Percentiles rank a stretch among this genome's conserved stretches.
Evolutionary conservation across 192 early-diverging fungal genomes (phyloP).

Genomic region (Coemansia sp.): DNA sequence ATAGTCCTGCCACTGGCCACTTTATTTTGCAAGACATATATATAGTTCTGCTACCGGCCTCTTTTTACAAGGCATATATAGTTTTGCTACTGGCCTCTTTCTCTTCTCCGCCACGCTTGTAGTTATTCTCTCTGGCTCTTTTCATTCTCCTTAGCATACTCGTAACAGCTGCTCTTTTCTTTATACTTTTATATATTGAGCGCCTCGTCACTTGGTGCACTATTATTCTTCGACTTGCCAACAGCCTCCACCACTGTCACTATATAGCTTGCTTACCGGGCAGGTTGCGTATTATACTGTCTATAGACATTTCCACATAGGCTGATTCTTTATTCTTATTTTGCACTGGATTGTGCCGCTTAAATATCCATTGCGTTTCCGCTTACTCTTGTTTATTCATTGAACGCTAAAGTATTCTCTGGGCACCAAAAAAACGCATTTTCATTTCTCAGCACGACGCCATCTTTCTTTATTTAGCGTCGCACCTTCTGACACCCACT

Average conservation of each 20-base stretch:
- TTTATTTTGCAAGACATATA: not conserved
- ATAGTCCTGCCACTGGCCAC: not conserved
- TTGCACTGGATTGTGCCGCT: conserved; percentile 3
- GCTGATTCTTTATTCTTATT: not conserved
- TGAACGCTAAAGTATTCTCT: too few species aligned
- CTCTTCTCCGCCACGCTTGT: not conserved
- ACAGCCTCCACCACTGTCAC: conserved; percentile 1
- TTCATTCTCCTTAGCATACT: not conserved
- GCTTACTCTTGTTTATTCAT: not conserved
- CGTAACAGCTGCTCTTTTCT: conserved; percentile 2
- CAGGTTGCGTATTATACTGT: too few species aligned
- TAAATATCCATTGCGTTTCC: conserved; percentile 2
- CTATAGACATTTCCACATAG: too few species aligned
- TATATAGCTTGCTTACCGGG: conserved; percentile 2
- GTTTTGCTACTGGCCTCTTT: not conserved
- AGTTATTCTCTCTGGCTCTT: conserved; percentile 9
- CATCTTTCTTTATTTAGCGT: conserved; percentile 8
- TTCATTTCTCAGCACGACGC: conserved; percentile 8
- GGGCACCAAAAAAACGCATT: not conserved
- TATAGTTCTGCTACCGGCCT: conserved; percentile 3
- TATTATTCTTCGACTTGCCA: conserved; percentile 9
- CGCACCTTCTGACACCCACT: not conserved
- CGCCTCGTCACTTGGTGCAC: conserved; percentile 7
- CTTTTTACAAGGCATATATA: not conserved
- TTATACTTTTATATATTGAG: conserved; percentile 8